A percentile compares a stretch with the other conserved stretches of the same genome.
phyloP scores from a whole-genome alignment of 345 rosid species.

The Citrus cavaleriei region DNA sequence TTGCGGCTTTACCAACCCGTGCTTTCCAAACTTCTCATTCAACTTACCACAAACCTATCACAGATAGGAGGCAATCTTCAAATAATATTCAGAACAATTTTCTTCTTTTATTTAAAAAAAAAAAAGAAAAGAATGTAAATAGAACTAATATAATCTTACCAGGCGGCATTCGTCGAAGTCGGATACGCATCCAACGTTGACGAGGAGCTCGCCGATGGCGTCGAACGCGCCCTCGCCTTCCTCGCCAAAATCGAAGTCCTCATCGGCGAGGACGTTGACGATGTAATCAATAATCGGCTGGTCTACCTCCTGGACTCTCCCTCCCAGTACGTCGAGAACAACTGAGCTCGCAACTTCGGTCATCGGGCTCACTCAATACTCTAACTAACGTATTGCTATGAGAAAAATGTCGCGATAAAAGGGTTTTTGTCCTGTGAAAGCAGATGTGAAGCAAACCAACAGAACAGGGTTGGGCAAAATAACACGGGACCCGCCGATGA shows the following conservation, averaged over 20 bases:
- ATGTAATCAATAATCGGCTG: conserved; percentile 92
- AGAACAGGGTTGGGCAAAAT: too few species aligned
- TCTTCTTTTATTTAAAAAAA: not conserved
- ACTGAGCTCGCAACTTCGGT: conserved; percentile 86
- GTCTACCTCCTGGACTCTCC: conserved; percentile 68
- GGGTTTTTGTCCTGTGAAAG: not conserved
- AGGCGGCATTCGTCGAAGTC: conserved; percentile 73
- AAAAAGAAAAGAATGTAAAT: too few species aligned
- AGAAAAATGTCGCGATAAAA: not conserved
- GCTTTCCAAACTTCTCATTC: conserved; percentile 85
- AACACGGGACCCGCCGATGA: too few species aligned
- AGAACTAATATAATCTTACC: conserved; percentile 28
- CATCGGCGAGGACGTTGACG: conserved; percentile 96
- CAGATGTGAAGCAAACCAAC: too few species aligned
- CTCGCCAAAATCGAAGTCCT: conserved; percentile 93
- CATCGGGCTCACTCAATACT: conserved; percentile 29
- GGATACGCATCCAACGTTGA: conserved; percentile 80
- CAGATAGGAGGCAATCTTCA: not conserved
- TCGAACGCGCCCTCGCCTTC: conserved; percentile 91
- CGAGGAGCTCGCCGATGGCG: conserved; percentile 90
- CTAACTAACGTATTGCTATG: not conserved
- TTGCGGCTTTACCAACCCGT: conserved; percentile 71
- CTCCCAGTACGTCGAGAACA: conserved; percentile 85
- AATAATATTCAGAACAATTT: not conserved
- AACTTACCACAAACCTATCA: conserved; percentile 73